phyloP scores from a whole-genome alignment of 306 rosid species.

The Cicer cuneatum region DNA sequence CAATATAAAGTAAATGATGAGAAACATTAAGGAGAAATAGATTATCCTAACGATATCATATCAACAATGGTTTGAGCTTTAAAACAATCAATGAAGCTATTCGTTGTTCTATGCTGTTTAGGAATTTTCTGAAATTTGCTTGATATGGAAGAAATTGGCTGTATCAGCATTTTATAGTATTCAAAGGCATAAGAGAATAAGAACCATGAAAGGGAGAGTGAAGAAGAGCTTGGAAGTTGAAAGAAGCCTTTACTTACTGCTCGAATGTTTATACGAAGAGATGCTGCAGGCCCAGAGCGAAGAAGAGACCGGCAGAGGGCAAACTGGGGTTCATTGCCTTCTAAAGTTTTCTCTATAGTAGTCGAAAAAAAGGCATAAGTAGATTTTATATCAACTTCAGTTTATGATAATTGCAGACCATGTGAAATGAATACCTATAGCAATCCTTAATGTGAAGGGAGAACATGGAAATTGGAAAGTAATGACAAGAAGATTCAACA shows the following conservation, averaged over 20 bases:
- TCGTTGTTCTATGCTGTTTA: background rate
- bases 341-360: constrained; percentile 66
- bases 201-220: constrained; percentile 8
- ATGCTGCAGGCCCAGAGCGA: constrained; percentile 91
- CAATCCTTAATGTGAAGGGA: background rate
- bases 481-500: constrained; percentile 2
- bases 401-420: constrained; percentile 22
- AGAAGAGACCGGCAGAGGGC: constrained; percentile 73
- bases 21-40: background rate
- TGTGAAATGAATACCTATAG: constrained; percentile 10
- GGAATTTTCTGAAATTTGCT: constrained; percentile 20
- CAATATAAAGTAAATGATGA: background rate
- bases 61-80: constrained; percentile 22
- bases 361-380: constrained; percentile 34
- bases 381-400: constrained; percentile 28
- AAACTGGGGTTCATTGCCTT: constrained; percentile 68
- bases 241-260: constrained; percentile 65
- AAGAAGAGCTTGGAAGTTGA: constrained; percentile 24
- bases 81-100: constrained; percentile 20
- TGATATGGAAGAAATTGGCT: constrained; percentile 1
- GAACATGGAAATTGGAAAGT: constrained; percentile 26
- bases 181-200: constrained; percentile 25
- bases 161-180: constrained; percentile 16
- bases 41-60: constrained; percentile 12
- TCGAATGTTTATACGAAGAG: constrained; percentile 81